Conservation (phyloP, 441 rosid species). For the Kokia cookei region DNA sequence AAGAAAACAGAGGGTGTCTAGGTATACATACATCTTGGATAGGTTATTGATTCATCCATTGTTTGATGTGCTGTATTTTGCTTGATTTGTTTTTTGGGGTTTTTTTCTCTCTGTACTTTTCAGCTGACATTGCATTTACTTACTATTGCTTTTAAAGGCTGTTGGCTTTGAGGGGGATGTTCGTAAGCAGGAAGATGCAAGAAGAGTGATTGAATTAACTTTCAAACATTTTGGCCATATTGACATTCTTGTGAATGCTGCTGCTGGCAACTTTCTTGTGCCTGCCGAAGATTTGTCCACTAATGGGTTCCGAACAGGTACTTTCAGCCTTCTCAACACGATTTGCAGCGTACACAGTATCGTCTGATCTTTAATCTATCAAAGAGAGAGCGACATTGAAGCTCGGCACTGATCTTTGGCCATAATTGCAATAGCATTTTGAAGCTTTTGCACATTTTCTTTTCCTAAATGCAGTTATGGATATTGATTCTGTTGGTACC, state of each 20-base stretch:
- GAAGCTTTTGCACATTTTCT: too few species aligned
- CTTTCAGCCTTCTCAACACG: neutral
- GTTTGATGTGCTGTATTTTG: neutral
- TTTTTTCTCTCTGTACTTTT: neutral
- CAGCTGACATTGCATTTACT: neutral
- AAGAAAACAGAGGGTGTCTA: too few species aligned
- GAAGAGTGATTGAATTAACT: constrained; percentile 72
- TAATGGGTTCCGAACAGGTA: constrained; percentile 87
- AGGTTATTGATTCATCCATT: neutral
- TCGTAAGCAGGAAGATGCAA: constrained; percentile 75
- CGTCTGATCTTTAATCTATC: neutral
- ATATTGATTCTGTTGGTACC: constrained; percentile 85
- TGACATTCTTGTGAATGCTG: constrained; percentile 81
- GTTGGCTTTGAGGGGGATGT: constrained; percentile 91
- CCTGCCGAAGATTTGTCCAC: constrained; percentile 86
- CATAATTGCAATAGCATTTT: too few species aligned
- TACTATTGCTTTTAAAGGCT: constrained; percentile 41
- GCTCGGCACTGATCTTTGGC: neutral
- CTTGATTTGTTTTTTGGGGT: neutral
- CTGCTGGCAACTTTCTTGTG: constrained; percentile 80
- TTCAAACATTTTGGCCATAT: constrained; percentile 59
- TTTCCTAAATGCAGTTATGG: constrained; percentile 21
- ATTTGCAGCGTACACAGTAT: neutral
- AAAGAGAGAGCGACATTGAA: neutral
- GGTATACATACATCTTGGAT: too few species aligned